phyloP scores from a whole-genome alignment of 345 rosid genomes.

The Murraya paniculata region DNA sequence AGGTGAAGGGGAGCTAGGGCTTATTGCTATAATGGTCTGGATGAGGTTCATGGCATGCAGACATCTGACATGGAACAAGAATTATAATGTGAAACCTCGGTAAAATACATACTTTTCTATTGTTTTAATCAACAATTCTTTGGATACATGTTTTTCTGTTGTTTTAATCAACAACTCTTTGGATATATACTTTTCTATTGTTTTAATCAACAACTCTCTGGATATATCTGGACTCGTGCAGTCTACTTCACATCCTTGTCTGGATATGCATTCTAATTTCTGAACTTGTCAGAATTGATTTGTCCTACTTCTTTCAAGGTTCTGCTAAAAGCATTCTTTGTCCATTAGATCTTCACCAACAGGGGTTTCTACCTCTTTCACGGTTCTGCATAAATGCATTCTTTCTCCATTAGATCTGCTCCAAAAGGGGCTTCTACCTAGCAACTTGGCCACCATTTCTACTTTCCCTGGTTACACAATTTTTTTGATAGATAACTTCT shows the following conservation, averaged over 20 bases:
- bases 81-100: constrained; percentile 51
- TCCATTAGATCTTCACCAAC: not conserved
- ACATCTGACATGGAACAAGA: constrained; percentile 45
- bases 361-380: not conserved
- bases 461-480: not conserved
- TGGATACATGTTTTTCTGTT: not conserved
- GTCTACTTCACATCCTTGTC: not conserved
- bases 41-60: constrained; percentile 42
- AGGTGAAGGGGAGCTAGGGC: constrained; percentile 36
- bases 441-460: not conserved
- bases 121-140: not conserved
- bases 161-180: not conserved
- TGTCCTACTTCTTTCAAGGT: not conserved
- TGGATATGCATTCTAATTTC: not conserved
- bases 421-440: not conserved
- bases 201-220: not conserved
- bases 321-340: not conserved
- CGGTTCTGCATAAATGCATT: not conserved
- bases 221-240: not conserved
- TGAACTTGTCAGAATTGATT: not conserved
- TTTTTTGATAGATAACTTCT: not conserved
- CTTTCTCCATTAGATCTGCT: not conserved
- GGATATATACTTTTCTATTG: not conserved
- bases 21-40: constrained; percentile 41
- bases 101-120: constrained; percentile 8